Base-by-base conservation (phyloP, 164 flowering plant genomes). In the Chloranthus sessilifolius region DNA sequence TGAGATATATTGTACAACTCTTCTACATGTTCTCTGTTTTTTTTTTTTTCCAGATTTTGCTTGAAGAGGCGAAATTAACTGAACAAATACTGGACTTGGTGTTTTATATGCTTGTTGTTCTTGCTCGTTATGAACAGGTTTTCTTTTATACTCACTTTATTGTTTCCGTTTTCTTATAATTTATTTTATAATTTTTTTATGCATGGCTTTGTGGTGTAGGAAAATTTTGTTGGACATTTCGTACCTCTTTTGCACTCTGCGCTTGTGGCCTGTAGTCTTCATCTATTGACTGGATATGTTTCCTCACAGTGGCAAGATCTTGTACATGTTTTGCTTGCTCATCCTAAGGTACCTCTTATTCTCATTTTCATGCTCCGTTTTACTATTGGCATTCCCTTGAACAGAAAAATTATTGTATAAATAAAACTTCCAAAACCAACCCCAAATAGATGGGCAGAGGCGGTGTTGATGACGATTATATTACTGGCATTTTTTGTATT, bases 261-360 rank as follows among this genome's bases (percentile, higher is more conserved):
- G 40, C 62, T 89, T 27, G 88, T 87, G 53, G 78, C 86, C 37
- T 81, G 82, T 74, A 83, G 81, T 60, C 71, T 94, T 38, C 62
- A 82, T 71, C 59, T 94, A 24, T 65, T 94, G 48, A 71, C 81
- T n/a, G 85, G 61, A 53, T 83, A 64, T 66, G 64, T 89, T 53
- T 83, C 96, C 40, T 66, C 92, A 19, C 90, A 87, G 53, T 87
- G 88, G 90, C 78, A 73, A 55, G 96, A 89, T 64, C 80, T 94
- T 64, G 83, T 73, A 43, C 79, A 64, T 58, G 83, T 85, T 36
- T 62, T 94, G 66, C 70, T 77, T 62, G 83, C 79, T n/a, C 91
- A 85, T 58, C 85, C 88, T 41, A 81, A 88, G 95, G 99, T 94
- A 67, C 53, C 25, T 55, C 44, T n/a, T 11, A 8, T 14, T 38